phyloP scores from a whole-genome alignment of 2,329 filamentous ascomycete genomes.

The Talaromyces amestolkiae region DNA sequence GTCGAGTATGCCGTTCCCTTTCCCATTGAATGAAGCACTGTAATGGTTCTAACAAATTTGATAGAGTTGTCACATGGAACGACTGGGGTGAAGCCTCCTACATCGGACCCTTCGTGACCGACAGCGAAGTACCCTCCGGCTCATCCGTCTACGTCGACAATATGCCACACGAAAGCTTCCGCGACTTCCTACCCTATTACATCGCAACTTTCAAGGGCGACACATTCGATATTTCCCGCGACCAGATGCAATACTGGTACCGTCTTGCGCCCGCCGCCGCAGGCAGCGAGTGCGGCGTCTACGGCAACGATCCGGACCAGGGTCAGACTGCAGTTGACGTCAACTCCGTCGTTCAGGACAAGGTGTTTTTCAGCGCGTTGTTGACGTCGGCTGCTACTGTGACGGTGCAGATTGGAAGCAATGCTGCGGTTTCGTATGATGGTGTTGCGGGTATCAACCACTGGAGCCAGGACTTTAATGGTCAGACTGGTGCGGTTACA shows the following conservation, averaged over 20 bases:
- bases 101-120: slow-evolving; percentile 50
- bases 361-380: slow-evolving; percentile 33
- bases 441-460: slow-evolving; percentile 31
- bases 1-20: slow-evolving; percentile 38
- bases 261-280: slow-evolving; percentile 30
- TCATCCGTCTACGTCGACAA: slow-evolving; percentile 37
- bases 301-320: slow-evolving; percentile 32
- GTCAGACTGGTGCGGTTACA: slow-evolving; percentile 29
- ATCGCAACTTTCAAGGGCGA: slow-evolving; percentile 32
- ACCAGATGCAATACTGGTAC: slow-evolving; percentile 37
- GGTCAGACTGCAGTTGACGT: slow-evolving; percentile 30
- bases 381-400: slow-evolving; percentile 29
- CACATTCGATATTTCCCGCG: slow-evolving; percentile 12
- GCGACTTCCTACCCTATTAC: slow-evolving; percentile 34
- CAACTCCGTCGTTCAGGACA: slow-evolving; percentile 30
- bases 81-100: slow-evolving; percentile 63
- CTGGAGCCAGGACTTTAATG: slow-evolving; percentile 34
- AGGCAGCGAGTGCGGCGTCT: slow-evolving; percentile 31
- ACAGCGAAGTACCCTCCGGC: slow-evolving; percentile 46
- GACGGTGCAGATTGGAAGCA: slow-evolving; percentile 31
- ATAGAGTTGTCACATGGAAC: slow-evolving; percentile 58
- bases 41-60: not conserved
- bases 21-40: not conserved
- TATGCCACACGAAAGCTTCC: slow-evolving; percentile 35
- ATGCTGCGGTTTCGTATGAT: slow-evolving; percentile 24